phyloP scores from a whole-genome alignment of 2,329 filamentous ascomycete species.

The Dichotomopilus funicola region DNA sequence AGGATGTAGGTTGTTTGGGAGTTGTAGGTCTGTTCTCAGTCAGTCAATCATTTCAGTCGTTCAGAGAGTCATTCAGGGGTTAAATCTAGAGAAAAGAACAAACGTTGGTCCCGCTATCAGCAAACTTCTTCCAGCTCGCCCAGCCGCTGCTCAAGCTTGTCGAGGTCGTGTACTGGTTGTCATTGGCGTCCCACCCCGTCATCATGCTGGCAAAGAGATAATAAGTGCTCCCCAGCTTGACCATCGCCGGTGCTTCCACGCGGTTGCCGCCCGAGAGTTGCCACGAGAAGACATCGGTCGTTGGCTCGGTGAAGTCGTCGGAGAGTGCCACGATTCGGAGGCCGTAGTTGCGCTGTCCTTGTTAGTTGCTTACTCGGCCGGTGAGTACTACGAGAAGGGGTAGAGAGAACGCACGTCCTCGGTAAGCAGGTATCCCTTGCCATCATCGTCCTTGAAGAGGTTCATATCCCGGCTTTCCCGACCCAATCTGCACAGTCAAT shows the following conservation, averaged over 20 bases:
- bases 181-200: conserved; percentile 55
- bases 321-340: conserved; percentile 52
- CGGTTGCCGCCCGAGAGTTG: conserved; percentile 30
- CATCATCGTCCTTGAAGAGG: conserved; percentile 56
- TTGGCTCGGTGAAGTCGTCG: conserved; percentile 43
- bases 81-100: conserved; percentile 27
- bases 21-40: conserved; percentile 40
- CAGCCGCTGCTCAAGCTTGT: conserved; percentile 2
- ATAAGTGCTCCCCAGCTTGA: conserved; percentile 58
- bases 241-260: conserved; percentile 56
- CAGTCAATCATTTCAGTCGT: conserved; percentile 35
- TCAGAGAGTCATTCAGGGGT: conserved; percentile 47
- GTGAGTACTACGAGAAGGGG: background rate
- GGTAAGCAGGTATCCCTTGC: conserved; percentile 53
- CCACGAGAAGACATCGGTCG: conserved; percentile 45
- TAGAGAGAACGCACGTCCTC: conserved; percentile 46
- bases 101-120: conserved; percentile 6
- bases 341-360: conserved; percentile 44
- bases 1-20: conserved; percentile 58
- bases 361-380: background rate
- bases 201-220: conserved; percentile 56
- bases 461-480: conserved; percentile 51
- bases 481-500: conserved; percentile 17
- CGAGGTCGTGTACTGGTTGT: conserved; percentile 38
- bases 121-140: conserved; percentile 6